Base-by-base conservation (phyloP, 306 rosid genomes). In the Lotus japonicus region DNA sequence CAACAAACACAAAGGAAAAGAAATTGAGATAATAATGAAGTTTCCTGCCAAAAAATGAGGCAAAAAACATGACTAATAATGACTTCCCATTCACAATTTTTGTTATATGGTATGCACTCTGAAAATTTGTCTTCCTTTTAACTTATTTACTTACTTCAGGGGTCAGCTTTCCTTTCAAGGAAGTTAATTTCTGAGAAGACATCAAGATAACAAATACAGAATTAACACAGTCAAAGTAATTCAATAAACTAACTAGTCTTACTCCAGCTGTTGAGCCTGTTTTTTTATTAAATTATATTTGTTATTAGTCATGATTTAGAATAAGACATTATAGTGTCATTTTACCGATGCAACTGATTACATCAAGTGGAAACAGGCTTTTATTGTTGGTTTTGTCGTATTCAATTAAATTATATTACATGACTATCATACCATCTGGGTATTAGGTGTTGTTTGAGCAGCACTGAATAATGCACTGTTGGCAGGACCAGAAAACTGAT, bases 391-490 rank as follows among this genome's bases (percentile, higher is more conserved):
- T 21, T 21, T 21, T 21, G 3, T 21, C 23, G 7, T 62, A 26
- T 28, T 69, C 9, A 16, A 42, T 23, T 10, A 74, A 74, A 49
- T 49, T 44, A 74, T 45, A 72, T 35, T 15, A 55, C 38, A 48
- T 51, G 54, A 5, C 46, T 50, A 66, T 72, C 88, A 51, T 61
- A 90, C 97, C 98, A 92, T 88, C 81, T 90, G 97, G 66, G 90
- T 72, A 82, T 84, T 90, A 49, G 90, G 76, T 48, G 96, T 84
- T 39, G 97, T 82, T 83, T 92, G 98, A 64, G 92, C 91, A 71
- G 94, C 94, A 82, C 85, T 92, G 65, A 82, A 92, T 73, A 90
- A 65, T n/a, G 94, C 88, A 79, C 68, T 90, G 76, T 90, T 90
- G 19, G 98, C 89, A 82, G 88, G 44, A 53, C 84, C 79, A 65